These are phyloP conservation scores for Schizosaccharomyces osmophilus DNA, from an alignment of 805 yeast species.

Conservation along the genomic window DNA sequence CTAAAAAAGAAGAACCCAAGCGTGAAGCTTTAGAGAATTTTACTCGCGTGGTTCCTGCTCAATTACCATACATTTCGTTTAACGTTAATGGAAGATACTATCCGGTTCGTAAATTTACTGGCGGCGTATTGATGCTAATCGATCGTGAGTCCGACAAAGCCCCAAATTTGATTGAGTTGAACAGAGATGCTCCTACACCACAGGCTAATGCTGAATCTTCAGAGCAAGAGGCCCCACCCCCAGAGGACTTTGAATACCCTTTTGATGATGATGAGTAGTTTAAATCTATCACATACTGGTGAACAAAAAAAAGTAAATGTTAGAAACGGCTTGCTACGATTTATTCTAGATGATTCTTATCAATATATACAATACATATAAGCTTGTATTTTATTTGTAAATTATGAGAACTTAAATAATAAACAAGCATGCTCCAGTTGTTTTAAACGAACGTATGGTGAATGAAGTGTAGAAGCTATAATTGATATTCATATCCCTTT, in stretches of 20 bases:
- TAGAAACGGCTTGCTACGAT: no score
- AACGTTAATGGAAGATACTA: conserved; percentile 47
- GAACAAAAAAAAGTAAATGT: not conserved
- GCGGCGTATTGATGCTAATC: conserved; percentile 15
- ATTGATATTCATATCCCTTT: no score
- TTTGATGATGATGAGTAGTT: conserved; percentile 2
- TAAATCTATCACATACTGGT: not conserved
- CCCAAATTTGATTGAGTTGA: conserved; percentile 1
- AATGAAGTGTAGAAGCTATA: no score
- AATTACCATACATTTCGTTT: conserved; percentile 61
- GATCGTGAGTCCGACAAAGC: conserved; percentile 12
- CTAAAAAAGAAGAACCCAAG: conserved; percentile 9
- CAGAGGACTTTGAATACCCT: conserved; percentile 3
- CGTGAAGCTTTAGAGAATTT: conserved; percentile 30
- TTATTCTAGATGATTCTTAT: no score
- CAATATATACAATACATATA: no score
- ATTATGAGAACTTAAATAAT: no score
- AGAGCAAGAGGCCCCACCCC: conserved; percentile 3
- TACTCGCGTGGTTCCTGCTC: conserved; percentile 75
- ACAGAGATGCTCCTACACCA: not conserved
- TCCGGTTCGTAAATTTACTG: conserved; percentile 43
- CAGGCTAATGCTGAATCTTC: not conserved
- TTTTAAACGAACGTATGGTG: no score
- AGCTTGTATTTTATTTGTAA: no score
- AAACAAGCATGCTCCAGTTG: no score